Evolutionary conservation across 2,329 filamentous ascomycete genomes (phyloP).

Genomic region (Colletotrichum simmondsii): DNA sequence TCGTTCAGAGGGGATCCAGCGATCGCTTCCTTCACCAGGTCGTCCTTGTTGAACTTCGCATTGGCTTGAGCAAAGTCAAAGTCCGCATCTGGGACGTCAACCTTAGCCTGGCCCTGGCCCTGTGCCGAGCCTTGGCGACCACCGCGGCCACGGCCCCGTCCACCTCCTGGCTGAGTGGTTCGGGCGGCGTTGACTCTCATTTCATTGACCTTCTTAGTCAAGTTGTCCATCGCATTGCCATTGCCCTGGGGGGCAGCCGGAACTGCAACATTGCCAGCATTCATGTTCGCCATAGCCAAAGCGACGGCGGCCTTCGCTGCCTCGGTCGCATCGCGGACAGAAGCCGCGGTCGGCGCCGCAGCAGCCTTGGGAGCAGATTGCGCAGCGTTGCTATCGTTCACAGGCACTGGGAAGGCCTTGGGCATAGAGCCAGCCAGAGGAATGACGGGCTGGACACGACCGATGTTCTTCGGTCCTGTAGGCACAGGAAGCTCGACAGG

Average conservation of each 20-base stretch:
- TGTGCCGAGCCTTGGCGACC: conserved; percentile 63
- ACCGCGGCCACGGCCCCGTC: conserved; percentile 60
- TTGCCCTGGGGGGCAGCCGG: conserved; percentile 38
- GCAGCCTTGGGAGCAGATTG: conserved; percentile 41
- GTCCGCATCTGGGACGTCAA: conserved; percentile 90
- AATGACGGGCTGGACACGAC: conserved; percentile 72
- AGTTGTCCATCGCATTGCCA: conserved; percentile 71
- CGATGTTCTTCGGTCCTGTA: conserved; percentile 58
- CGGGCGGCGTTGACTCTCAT: conserved; percentile 75
- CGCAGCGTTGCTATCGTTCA: conserved; percentile 38
- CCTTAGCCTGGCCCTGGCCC: conserved; percentile 66
- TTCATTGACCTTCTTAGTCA: conserved; percentile 80
- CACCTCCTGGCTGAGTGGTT: conserved; percentile 40
- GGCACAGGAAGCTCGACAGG: conserved; percentile 54
- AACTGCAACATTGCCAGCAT: conserved; percentile 46
- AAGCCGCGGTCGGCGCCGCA: conserved; percentile 44
- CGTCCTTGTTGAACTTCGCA: conserved; percentile 60
- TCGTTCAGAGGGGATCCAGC: conserved; percentile 77
- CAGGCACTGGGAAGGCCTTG: conserved; percentile 27
- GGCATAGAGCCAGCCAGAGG: conserved; percentile 65
- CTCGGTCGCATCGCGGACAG: conserved; percentile 75
- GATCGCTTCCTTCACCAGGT: conserved; percentile 86
- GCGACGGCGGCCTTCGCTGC: conserved; percentile 83
- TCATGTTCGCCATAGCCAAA: conserved; percentile 80
- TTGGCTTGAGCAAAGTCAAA: conserved; percentile 83